A percentile compares a stretch with the other conserved stretches of the same genome.
Evolutionary conservation across 108 stramenopile species (phyloP).

Genomic region (Fistulifera solaris): DNA sequence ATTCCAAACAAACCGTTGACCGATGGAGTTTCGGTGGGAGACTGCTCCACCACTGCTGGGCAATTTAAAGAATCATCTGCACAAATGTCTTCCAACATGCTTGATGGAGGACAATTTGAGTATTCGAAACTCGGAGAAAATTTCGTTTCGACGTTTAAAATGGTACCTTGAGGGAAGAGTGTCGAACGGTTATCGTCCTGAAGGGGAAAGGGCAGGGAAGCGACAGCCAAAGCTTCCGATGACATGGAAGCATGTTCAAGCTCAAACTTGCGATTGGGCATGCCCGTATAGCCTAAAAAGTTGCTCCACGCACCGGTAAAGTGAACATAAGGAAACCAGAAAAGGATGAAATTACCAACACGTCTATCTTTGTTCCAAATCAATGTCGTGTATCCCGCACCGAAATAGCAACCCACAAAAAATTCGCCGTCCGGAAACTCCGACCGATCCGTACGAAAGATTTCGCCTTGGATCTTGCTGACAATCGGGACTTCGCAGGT

Average conservation of each 20-base stretch:
- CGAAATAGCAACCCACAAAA: slow-evolving; percentile 26
- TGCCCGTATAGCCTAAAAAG: slow-evolving; percentile 42
- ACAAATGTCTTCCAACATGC: slow-evolving; percentile 20
- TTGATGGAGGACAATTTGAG: slow-evolving; percentile 12
- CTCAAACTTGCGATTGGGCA: slow-evolving; percentile 33
- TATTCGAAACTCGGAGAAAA: background rate
- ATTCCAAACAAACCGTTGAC: slow-evolving; percentile 27
- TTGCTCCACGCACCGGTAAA: slow-evolving; percentile 31
- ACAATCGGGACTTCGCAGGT: background rate
- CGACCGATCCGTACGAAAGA: background rate
- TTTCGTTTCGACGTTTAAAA: background rate
- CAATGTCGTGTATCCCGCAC: slow-evolving; percentile 6
- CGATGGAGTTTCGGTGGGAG: slow-evolving; percentile 25
- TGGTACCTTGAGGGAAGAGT: background rate
- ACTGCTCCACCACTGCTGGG: slow-evolving; percentile 8
- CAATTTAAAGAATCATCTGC: slow-evolving; percentile 11
- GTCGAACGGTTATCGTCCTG: background rate
- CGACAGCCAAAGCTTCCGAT: slow-evolving; percentile 29
- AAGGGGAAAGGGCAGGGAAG: slow-evolving; percentile 9
- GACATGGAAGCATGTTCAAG: slow-evolving; percentile 22
- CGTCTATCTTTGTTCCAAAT: slow-evolving; percentile 1
- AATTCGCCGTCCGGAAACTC: background rate
- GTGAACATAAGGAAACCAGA: slow-evolving; percentile 39
- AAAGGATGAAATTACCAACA: slow-evolving; percentile 14
- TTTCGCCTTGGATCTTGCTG: too few relatives aligned